These are phyloP conservation scores for Cercospora berteroae DNA, from an alignment of 2,329 filamentous ascomycete genomes.

Conservation along the genomic window DNA sequence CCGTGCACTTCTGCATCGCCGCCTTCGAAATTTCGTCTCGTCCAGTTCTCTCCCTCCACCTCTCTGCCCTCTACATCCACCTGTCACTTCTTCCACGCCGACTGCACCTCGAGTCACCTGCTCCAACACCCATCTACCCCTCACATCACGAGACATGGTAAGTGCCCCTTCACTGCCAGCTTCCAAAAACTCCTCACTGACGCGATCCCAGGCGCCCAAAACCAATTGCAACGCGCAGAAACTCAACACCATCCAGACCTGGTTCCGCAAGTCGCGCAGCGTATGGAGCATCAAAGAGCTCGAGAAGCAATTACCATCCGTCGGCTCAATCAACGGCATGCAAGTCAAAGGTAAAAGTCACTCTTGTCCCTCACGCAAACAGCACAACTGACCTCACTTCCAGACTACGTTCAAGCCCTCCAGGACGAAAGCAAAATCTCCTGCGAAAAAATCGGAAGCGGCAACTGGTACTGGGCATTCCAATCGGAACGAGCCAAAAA, in stretches of 20 bases:
- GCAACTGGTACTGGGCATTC: constrained; percentile 73
- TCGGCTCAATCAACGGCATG: constrained; percentile 64
- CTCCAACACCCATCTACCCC: neutral
- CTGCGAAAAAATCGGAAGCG: constrained; percentile 68
- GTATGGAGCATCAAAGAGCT: constrained; percentile 67
- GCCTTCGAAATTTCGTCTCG: neutral
- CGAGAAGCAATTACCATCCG: constrained; percentile 61
- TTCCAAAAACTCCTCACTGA: constrained; percentile 11
- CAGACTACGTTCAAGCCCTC: constrained; percentile 62
- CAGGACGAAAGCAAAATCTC: constrained; percentile 61
- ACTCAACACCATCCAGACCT: constrained; percentile 56
- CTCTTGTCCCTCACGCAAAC: neutral
- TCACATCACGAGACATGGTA: constrained; percentile 12
- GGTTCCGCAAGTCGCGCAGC: constrained; percentile 59
- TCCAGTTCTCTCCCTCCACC: neutral
- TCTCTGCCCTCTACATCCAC: neutral
- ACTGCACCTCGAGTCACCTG: neutral
- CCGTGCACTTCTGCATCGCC: neutral
- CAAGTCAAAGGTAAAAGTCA: constrained; percentile 42
- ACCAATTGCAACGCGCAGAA: constrained; percentile 58
- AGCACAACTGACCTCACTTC: neutral
- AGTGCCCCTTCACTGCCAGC: neutral
- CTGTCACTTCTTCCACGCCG: neutral
- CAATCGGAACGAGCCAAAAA: constrained; percentile 56
- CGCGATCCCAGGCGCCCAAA: constrained; percentile 50